Percentiles rank a stretch among this genome's conserved stretches.
Conservation (phyloP, 2,329 filamentous ascomycete species). For the Leptosphaerulina australis region DNA sequence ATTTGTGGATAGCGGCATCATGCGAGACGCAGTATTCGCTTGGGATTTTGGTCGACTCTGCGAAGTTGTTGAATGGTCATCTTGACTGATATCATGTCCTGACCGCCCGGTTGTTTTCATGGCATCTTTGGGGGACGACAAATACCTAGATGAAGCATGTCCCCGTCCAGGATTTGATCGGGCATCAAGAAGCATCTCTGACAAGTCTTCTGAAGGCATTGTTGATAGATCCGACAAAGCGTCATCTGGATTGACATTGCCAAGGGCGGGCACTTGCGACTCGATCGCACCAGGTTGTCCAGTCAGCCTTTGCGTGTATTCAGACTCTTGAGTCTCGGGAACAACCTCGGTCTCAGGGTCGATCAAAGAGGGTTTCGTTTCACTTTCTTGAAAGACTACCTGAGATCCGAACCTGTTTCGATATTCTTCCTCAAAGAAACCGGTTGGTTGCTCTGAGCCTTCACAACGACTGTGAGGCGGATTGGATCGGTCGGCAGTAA, state of each 20-base stretch:
- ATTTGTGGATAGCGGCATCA: slow-evolving; percentile 26
- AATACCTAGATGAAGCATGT: background rate
- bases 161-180: background rate
- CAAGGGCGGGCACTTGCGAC: background rate
- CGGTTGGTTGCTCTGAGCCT: background rate
- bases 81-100: background rate
- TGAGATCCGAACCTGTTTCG: slow-evolving; percentile 9
- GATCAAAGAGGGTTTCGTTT: slow-evolving; percentile 1
- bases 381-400: slow-evolving; percentile 6
- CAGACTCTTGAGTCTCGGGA: slow-evolving; percentile 23
- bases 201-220: slow-evolving; percentile 21
- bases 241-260: background rate
- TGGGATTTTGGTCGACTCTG: slow-evolving; percentile 35
- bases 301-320: background rate
- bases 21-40: slow-evolving; percentile 42
- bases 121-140: background rate
- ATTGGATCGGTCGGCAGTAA: background rate
- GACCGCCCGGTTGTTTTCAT: background rate
- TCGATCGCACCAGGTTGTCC: background rate
- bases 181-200: slow-evolving; percentile 8
- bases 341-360: slow-evolving; percentile 11
- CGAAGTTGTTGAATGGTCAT: slow-evolving; percentile 14
- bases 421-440: slow-evolving; percentile 12
- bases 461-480: background rate
- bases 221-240: slow-evolving; percentile 16